phyloP scores from a whole-genome alignment of 2,329 filamentous ascomycete genomes.

The Corinectria fuckeliana region DNA sequence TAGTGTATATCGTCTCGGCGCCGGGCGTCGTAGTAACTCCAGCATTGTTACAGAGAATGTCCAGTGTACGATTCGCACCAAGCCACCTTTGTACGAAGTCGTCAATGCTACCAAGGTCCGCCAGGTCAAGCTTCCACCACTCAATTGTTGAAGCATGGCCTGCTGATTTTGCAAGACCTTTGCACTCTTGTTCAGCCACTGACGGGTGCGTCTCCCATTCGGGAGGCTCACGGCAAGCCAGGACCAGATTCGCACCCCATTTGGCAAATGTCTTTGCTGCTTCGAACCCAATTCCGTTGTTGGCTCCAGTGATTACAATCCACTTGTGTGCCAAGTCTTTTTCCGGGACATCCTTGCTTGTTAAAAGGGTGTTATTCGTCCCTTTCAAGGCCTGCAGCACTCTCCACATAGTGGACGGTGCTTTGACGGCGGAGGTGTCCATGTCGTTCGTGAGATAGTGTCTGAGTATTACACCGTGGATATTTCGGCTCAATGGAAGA shows the following conservation, averaged over 20 bases:
- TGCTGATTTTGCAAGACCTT: neutral
- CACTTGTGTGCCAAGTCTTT: constrained; percentile 2
- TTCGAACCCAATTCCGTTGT: constrained; percentile 10
- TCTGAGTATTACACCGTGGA: neutral
- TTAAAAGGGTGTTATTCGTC: neutral
- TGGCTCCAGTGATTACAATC: constrained; percentile 11
- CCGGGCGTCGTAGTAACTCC: neutral
- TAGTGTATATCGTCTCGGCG: neutral
- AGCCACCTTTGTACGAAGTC: neutral
- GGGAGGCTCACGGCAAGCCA: constrained; percentile 9
- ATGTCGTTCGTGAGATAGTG: neutral
- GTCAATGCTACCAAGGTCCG: neutral
- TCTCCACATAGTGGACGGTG: neutral
- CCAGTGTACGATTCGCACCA: neutral
- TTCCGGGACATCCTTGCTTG: neutral
- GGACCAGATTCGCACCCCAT: constrained; percentile 5
- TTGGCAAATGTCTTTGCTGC: constrained; percentile 6
- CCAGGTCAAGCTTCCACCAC: constrained; percentile 10
- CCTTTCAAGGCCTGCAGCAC: neutral
- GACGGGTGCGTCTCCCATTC: constrained; percentile 1
- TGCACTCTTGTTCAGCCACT: neutral
- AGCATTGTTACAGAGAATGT: constrained; percentile 8
- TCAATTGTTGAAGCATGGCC: constrained; percentile 8
- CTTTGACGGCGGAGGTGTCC: neutral
- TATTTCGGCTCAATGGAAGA: neutral